Evolutionary conservation across 805 yeast species (phyloP), one percentile per base, ranked within the genome.

Genomic region (Metschnikowia kofuensis): DNA sequence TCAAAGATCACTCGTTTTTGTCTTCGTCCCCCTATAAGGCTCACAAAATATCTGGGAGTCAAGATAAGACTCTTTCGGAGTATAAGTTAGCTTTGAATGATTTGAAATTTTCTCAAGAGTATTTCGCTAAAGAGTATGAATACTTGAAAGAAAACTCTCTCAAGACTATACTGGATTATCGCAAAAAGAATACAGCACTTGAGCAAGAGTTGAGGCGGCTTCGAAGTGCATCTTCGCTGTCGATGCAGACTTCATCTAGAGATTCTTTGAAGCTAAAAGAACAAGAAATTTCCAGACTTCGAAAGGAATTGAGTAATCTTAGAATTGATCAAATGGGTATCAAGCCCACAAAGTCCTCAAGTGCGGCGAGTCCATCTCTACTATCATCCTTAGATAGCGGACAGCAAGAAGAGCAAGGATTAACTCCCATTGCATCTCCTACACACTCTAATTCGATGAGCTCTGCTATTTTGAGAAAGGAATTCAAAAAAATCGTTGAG

Each of bases 101-200:
- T 61, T 69, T 86, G 45, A 83, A 85, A 54, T 79, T 86, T 60
- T 85, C 89, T 2, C 89, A 85, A 63, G 82, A 76, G 51, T 86
- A 84, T 59, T 67, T 86, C 47, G 76, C 85, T 2, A 80, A 82
- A 59, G 87, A 84, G 56, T 86, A 77, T 57, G 87, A 84, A 54
- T 79, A 82, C 51, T 87, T 86, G 47, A 74, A 86, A 48, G 76
- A 76, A 13, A 79, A 77, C 51, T 80, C 83, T 48, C 63, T 72
- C 44, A 76, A 76, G 49, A 69, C 78, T 2, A 75, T 84, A 42
- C 82, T 78, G 54, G 77, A 77, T 40, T 69, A 82, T 53, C 72
- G 83, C 21, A 69, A 74, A 49, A 82, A 81, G 49, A 76, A 76
- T 46, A 63, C 66, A 29, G 69, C 67, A 14, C 67, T 83, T 39